Base-by-base conservation (phyloP, 225 moss, liverwort and hornwort species). In the Lunularia cruciata region DNA sequence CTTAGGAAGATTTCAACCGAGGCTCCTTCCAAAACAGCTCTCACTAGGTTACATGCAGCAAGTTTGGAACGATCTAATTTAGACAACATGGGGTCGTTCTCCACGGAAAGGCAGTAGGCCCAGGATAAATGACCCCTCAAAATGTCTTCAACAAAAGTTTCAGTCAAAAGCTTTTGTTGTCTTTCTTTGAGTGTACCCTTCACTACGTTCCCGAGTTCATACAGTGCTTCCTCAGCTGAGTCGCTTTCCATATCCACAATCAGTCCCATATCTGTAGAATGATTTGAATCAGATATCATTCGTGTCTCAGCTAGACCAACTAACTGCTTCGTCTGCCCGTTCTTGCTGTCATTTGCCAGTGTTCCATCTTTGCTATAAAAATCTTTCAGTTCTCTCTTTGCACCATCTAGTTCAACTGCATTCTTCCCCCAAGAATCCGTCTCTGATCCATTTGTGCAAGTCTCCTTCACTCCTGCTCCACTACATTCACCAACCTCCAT, bases 11-110 rank as follows among this genome's bases (percentile, higher is more conserved):
- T 78, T 75, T 91, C 85, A 51, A 91, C 72, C 22, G 91, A 81
- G 69, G 78, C 83, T 57, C 88, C 84, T 73, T 91, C 91, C 49
- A 93, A 76, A 71, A 98, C 77, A 32, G 82, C 85, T 76, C 93
- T 85, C 42, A 98, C 91, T 40, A 88, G 69, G 76, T 98, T 98
- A 76, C 98, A 98, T 14, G 91, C 98, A 57, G 89, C 82, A 55
- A 98, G 85, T 72, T 86, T 86, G 65, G 81, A 84, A 23, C 86
- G 86, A 73, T 88, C 82, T 18, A 81, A 79, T 63, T 63, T 67
- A 47, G 91, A 85, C 72, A 98, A 69, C 65, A 72, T 48, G 66
- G 88, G 65, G 66, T 93, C 89, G 64, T 77, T 91, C 78, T 89
- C 84, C 51, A 98, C 47, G 14, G 98, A 91, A 22, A 98, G 79